A percentile compares a stretch with the other conserved stretches of the same genome.
Conservation (phyloP, 2,329 filamentous ascomycete genomes). For the Ceratocystis smalleyi region DNA sequence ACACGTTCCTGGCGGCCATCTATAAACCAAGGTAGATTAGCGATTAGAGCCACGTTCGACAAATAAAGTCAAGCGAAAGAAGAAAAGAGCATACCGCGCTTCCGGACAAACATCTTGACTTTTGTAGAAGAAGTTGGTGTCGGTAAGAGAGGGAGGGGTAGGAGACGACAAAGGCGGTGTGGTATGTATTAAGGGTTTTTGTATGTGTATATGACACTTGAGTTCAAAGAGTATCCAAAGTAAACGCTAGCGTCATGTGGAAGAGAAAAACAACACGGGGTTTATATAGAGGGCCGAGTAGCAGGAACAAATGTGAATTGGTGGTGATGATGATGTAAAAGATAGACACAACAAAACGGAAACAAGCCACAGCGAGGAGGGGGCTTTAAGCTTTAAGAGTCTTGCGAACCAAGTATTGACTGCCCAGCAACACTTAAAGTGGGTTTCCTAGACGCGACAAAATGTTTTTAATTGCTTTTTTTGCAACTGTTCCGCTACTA, state of each 20-base stretch:
- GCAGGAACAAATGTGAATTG: slow-evolving; percentile 9
- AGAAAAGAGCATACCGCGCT: slow-evolving; percentile 38
- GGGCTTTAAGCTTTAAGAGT: neutral
- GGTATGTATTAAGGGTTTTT: too few relatives aligned
- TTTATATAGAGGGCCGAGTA: too few relatives aligned
- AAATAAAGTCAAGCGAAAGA: neutral
- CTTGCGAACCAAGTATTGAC: neutral
- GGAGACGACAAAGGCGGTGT: neutral
- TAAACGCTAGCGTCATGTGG: too few relatives aligned
- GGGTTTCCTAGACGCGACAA: neutral
- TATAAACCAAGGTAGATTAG: slow-evolving; percentile 27
- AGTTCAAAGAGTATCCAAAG: too few relatives aligned
- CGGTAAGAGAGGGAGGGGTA: slow-evolving; percentile 16
- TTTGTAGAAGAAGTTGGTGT: slow-evolving; percentile 17
- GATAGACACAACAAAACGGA: too few relatives aligned
- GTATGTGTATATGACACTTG: too few relatives aligned
- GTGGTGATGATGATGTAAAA: slow-evolving; percentile 16
- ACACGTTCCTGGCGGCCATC: slow-evolving; percentile 99
- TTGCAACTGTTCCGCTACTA: neutral
- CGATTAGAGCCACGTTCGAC: slow-evolving; percentile 2
- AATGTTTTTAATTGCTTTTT: neutral
- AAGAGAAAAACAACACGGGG: too few relatives aligned
- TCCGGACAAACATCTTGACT: slow-evolving; percentile 45
- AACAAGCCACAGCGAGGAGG: neutral
- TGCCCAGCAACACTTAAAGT: neutral